phyloP scores from a whole-genome alignment of 208 protist genomes.

The Acanthamoeba lenticulata region DNA sequence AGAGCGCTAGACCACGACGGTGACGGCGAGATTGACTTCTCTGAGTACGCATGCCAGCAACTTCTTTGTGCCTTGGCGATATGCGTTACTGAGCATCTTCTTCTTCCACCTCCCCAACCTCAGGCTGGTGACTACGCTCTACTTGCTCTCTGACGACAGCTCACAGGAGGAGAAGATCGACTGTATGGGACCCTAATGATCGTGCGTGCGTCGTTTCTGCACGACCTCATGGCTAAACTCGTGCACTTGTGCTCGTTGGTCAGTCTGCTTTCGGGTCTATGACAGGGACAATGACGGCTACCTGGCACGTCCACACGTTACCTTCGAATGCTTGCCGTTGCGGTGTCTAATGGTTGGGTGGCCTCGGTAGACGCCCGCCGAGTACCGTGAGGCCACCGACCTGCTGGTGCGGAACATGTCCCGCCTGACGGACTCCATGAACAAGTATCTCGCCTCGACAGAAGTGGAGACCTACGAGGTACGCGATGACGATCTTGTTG shows the following conservation, averaged over 20 bases:
- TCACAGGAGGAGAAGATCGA: slow-evolving; percentile 47
- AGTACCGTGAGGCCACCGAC: slow-evolving; percentile 48
- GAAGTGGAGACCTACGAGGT: slow-evolving; percentile 15
- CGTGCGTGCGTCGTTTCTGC: too few relatives aligned
- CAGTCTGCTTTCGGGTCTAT: slow-evolving; percentile 42
- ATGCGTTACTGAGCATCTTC: background rate
- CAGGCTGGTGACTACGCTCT: slow-evolving; percentile 9
- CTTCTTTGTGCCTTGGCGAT: background rate
- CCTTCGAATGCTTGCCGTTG: too few relatives aligned
- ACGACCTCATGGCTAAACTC: too few relatives aligned
- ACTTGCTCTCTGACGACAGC: background rate
- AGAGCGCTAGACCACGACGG: slow-evolving; percentile 45
- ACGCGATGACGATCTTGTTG: background rate
- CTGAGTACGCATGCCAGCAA: background rate
- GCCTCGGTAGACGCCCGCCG: background rate
- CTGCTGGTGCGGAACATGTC: background rate
- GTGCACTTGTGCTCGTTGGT: too few relatives aligned
- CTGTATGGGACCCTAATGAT: too few relatives aligned
- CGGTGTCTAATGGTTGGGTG: background rate
- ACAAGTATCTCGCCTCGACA: background rate
- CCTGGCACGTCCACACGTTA: background rate
- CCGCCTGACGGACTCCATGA: background rate
- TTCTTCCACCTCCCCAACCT: background rate
- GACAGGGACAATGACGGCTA: slow-evolving; percentile 31
- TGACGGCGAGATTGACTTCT: slow-evolving; percentile 50